Percentiles rank a stretch among this genome's conserved stretches.
These are phyloP conservation scores for Paxillus ammoniavirescens DNA, from an alignment of 768 basidiomycete genomes.

Conservation along the genomic window DNA sequence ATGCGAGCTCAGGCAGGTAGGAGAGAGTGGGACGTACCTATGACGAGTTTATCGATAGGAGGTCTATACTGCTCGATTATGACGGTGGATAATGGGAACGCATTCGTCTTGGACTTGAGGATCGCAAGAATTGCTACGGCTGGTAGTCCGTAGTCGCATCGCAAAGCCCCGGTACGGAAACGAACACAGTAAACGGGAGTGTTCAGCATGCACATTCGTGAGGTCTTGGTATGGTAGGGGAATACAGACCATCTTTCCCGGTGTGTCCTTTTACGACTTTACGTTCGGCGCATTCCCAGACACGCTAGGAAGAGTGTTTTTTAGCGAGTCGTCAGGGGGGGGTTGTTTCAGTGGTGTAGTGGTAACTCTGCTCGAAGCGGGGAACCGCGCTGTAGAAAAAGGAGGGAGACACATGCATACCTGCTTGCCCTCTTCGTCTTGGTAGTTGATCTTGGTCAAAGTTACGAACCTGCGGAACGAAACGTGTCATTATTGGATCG, in stretches of 20 bases:
- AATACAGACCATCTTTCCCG: constrained; percentile 71
- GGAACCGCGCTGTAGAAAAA: background rate
- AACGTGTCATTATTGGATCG: background rate
- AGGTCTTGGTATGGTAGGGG: background rate
- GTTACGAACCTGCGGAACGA: constrained; percentile 68
- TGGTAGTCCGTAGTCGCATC: constrained; percentile 25
- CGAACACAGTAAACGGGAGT: background rate
- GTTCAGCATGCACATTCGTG: background rate
- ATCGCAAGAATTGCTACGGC: constrained; percentile 86
- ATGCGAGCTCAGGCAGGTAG: background rate
- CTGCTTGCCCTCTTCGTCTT: constrained; percentile 74
- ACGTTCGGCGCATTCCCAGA: constrained; percentile 90
- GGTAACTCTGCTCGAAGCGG: background rate
- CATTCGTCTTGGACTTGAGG: constrained; percentile 68
- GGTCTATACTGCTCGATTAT: constrained; percentile 93
- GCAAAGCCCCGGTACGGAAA: background rate
- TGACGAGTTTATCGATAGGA: constrained; percentile 70
- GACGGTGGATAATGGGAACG: constrained; percentile 75
- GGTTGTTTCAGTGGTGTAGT: too few species aligned
- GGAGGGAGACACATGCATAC: constrained; percentile 34
- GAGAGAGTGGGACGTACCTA: constrained; percentile 47
- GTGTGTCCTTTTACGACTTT: constrained; percentile 76
- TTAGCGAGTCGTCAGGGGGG: background rate
- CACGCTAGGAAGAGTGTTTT: constrained; percentile 42
- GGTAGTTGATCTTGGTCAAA: constrained; percentile 77